Evolutionary conservation across 371 early-diverging fungal species (phyloP).

Genomic region (Globomyces sp.): DNA sequence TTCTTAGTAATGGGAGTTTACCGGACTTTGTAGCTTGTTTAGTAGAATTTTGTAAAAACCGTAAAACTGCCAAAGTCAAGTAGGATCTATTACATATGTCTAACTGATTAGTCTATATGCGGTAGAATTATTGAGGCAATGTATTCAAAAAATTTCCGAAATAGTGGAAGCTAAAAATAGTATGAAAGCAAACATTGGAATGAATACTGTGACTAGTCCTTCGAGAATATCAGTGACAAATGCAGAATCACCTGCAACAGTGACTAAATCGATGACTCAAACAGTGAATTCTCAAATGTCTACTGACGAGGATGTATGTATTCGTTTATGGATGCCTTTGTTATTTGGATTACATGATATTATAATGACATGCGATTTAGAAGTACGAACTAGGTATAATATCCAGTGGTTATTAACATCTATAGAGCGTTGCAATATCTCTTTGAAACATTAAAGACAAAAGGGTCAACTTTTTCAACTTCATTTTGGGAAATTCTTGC

Average conservation of each 20-base stretch:
- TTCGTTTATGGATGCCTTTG: slow-evolving; percentile 81
- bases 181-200: not conserved
- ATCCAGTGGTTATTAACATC: not conserved
- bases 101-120: slow-evolving; percentile 25
- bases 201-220: not conserved
- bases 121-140: slow-evolving; percentile 26
- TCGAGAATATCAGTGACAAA: not conserved
- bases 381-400: slow-evolving; percentile 72
- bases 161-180: not conserved
- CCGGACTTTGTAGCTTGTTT: slow-evolving; percentile 51
- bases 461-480: slow-evolving; percentile 66
- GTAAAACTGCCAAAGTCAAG: slow-evolving; percentile 44
- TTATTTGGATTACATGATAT: slow-evolving; percentile 82
- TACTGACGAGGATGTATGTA: slow-evolving; percentile 61
- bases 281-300: not conserved
- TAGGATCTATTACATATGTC: slow-evolving; percentile 1
- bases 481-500: slow-evolving; percentile 82
- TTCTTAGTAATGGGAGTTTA: slow-evolving; percentile 45
- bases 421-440: slow-evolving; percentile 70
- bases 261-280: not conserved
- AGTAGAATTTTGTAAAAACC: slow-evolving; percentile 54
- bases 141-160: slow-evolving; percentile 7
- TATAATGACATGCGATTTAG: slow-evolving; percentile 84
- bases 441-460: slow-evolving; percentile 73
- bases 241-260: not conserved